Base-by-base conservation (phyloP, 257 asterid species). In the Fraxinus pennsylvanica region DNA sequence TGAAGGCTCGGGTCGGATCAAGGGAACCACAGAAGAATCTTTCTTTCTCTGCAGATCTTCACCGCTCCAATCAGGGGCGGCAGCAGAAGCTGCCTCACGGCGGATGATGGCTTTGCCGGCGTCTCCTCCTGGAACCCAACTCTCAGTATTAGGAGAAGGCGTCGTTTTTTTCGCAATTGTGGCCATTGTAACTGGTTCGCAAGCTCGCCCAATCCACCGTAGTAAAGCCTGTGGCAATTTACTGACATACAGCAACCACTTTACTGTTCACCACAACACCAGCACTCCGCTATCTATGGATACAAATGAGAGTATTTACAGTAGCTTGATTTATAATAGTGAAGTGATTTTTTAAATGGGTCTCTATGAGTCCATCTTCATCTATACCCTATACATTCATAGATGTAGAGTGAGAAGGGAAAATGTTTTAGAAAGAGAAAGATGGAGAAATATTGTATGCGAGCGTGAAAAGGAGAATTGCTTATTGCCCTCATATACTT, bases 101-200 rank as follows among this genome's bases (percentile, higher is more conserved):
- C 86, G 86, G 76, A 85, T 83, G 35, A 63, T 63, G 69, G 69
- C 6, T 65, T 72, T 82, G 78, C 73, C 77, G 77, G 54, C 81
- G 79, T 25, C 36, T 27, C 14, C 71, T n/a, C 69, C 71, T 9
- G 81, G 43, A 61, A 57, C 79, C 79, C 88, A 82, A 50, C 85
- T 81, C 73, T 61, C 74, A 80, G 78, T 67, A 63, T 7, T 0
- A 27, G 69, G 17, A 63, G 69, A 25, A 63, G 73, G 71, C 96
- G 94, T 85, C 97, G 95, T 85, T 83, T 91, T 90, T 90, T 92
- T 81, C 97, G 85, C 30, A 92, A 91, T 65, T 91, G 97, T 82
- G 97, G 96, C 97, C 97, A 92, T 92, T 92, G 96, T 73, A 88
- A 86, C 81, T 90, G 97, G 81, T 91, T 91, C 73, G 91, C 89